phyloP scores from a whole-genome alignment of 2,329 filamentous ascomycete genomes.

The Fusarium sp. region DNA sequence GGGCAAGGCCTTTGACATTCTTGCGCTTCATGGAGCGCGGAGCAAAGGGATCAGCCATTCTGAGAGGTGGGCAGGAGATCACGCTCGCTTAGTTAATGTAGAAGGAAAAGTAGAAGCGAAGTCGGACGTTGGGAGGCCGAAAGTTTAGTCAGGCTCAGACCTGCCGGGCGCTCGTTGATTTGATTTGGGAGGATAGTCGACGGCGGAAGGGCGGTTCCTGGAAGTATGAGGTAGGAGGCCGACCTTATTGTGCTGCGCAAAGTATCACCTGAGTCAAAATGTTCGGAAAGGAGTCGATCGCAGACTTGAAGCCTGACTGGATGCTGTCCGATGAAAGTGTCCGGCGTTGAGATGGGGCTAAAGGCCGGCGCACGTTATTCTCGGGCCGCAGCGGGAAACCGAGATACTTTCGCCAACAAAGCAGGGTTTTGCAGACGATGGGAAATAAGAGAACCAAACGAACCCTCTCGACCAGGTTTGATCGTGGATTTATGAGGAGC shows the following conservation, averaged over 20 bases:
- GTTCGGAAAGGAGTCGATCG: conserved; percentile 31
- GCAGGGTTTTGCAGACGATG: conserved; percentile 22
- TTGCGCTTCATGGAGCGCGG: conserved; percentile 96
- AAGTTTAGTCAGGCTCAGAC: conserved; percentile 35
- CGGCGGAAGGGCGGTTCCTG: conserved; percentile 16
- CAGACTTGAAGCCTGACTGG: conserved; percentile 20
- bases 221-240: conserved; percentile 7
- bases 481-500: conserved; percentile 27
- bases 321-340: conserved; percentile 17
- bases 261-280: conserved; percentile 12
- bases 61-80: conserved; percentile 39
- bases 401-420: conserved; percentile 11
- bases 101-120: conserved; percentile 1
- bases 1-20: conserved; percentile 95
- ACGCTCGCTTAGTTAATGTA: conserved; percentile 16
- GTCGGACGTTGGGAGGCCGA: conserved; percentile 25
- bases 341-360: conserved; percentile 17
- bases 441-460: conserved; percentile 17
- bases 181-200: conserved; percentile 36
- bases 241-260: conserved; percentile 17
- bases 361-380: conserved; percentile 16
- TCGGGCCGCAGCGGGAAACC: conserved; percentile 23
- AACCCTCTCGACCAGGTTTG: conserved; percentile 16
- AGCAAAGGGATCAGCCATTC: conserved; percentile 75
- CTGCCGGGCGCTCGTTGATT: conserved; percentile 35